A percentile compares a stretch with the other conserved stretches of the same genome.
Conservation (phyloP, 352 stramenopile genomes). For the Blastocystis sp. region DNA sequence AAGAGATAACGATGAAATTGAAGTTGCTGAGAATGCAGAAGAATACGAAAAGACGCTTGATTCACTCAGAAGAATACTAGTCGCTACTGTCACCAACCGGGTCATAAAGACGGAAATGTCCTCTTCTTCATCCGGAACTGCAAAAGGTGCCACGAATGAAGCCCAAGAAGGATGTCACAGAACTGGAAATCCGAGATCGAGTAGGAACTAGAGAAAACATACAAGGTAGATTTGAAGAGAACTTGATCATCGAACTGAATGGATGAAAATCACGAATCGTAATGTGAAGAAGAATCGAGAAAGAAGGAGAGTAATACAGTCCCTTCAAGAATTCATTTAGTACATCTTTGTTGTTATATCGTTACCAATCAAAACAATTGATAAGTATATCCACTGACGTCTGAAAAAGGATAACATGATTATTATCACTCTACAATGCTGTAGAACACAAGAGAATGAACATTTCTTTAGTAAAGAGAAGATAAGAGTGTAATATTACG, state of each 20-base stretch:
- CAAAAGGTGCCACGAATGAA: constrained; percentile 58
- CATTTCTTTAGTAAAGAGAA: too few relatives aligned
- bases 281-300: constrained; percentile 60
- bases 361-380: too few relatives aligned
- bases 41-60: constrained; percentile 45
- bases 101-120: constrained; percentile 59
- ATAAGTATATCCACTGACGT: too few relatives aligned
- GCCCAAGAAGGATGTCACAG: constrained; percentile 54
- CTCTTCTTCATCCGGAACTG: constrained; percentile 37
- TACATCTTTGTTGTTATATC: constrained; percentile 59
- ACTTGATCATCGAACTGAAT: constrained; percentile 40
- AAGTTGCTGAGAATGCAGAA: background rate
- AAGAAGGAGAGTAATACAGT: constrained; percentile 43
- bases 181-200: constrained; percentile 33
- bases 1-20: constrained; percentile 1
- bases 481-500: too few relatives aligned
- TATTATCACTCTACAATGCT: too few relatives aligned
- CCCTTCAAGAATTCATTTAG: constrained; percentile 52
- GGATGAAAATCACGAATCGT: constrained; percentile 36
- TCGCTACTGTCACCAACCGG: constrained; percentile 26
- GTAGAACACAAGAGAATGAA: too few relatives aligned
- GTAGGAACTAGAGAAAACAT: background rate
- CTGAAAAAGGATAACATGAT: too few relatives aligned
- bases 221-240: constrained; percentile 49
- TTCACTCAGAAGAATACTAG: background rate